phyloP scores from a whole-genome alignment of 495 filamentous ascomycete genomes.

The Letharia lupina region DNA sequence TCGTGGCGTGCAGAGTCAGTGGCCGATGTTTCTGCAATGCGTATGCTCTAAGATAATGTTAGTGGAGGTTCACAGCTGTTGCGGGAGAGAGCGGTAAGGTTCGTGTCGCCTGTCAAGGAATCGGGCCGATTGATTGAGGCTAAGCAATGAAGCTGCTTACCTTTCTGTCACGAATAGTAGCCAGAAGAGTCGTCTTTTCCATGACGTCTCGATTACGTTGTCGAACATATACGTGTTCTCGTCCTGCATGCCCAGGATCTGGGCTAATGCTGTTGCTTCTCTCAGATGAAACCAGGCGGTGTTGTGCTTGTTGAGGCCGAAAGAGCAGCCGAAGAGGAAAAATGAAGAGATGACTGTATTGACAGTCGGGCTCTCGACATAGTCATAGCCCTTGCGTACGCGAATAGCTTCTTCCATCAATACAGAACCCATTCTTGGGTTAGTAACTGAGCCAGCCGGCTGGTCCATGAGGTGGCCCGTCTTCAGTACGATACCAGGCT shows the following conservation, averaged over 20 bases:
- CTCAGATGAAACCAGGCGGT: slow-evolving; percentile 57
- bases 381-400: slow-evolving; percentile 66
- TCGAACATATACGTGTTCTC: slow-evolving; percentile 44
- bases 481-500: slow-evolving; percentile 60
- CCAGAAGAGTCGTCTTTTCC: slow-evolving; percentile 55
- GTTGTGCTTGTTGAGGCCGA: slow-evolving; percentile 50
- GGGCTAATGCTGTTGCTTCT: slow-evolving; percentile 51
- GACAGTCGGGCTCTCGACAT: slow-evolving; percentile 59
- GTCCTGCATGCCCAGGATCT: slow-evolving; percentile 51
- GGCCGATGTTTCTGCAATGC: slow-evolving; percentile 70
- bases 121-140: background rate
- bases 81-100: background rate
- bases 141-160: slow-evolving; percentile 23
- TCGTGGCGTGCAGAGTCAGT: slow-evolving; percentile 57
- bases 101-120: background rate
- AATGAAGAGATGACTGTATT: slow-evolving; percentile 68
- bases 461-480: slow-evolving; percentile 46
- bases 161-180: slow-evolving; percentile 54
- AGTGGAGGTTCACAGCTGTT: slow-evolving; percentile 4
- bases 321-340: slow-evolving; percentile 70
- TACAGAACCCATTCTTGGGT: slow-evolving; percentile 41
- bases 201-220: slow-evolving; percentile 40
- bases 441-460: slow-evolving; percentile 42
- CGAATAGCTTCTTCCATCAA: slow-evolving; percentile 68
- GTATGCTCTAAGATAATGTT: slow-evolving; percentile 47